Conservation (phyloP, 768 basidiomycete genomes). For the Zangia roseola region DNA sequence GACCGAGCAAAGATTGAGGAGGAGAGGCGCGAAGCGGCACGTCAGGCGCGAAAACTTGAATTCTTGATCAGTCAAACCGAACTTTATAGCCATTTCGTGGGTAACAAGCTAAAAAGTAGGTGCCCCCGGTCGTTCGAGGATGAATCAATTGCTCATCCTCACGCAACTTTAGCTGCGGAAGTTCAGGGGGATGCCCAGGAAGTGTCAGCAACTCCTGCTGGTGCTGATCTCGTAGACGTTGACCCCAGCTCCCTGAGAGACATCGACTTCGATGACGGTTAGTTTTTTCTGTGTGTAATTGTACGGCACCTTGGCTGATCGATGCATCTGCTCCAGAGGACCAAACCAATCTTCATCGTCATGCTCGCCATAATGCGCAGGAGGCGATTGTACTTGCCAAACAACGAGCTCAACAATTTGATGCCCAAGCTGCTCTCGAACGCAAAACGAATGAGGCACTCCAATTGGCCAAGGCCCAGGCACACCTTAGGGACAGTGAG, state of each 20-base stretch:
- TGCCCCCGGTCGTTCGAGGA: conserved; percentile 14
- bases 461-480: conserved; percentile 58
- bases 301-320: background rate
- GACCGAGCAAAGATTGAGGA: conserved; percentile 88
- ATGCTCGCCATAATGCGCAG: conserved; percentile 87
- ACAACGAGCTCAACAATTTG: conserved; percentile 81
- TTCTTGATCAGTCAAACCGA: conserved; percentile 99
- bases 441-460: conserved; percentile 79
- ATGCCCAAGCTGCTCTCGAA: conserved; percentile 76
- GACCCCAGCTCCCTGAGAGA: conserved; percentile 58
- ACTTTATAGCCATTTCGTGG: conserved; percentile 98
- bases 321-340: conserved; percentile 57
- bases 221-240: conserved; percentile 56
- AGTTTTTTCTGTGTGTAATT: conserved; percentile 26
- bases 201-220: conserved; percentile 45
- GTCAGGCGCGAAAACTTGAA: conserved; percentile 94
- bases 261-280: conserved; percentile 91
- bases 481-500: conserved; percentile 39
- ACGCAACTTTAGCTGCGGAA: conserved; percentile 57
- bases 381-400: conserved; percentile 80
- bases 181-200: conserved; percentile 61
- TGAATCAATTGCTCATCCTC: conserved; percentile 14
- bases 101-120: conserved; percentile 90
- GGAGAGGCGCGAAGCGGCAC: conserved; percentile 88
- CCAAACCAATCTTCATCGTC: conserved; percentile 77